These are phyloP conservation scores for Lasiosphaeria ovina DNA, from an alignment of 495 filamentous ascomycete genomes.

Conservation along the genomic window DNA sequence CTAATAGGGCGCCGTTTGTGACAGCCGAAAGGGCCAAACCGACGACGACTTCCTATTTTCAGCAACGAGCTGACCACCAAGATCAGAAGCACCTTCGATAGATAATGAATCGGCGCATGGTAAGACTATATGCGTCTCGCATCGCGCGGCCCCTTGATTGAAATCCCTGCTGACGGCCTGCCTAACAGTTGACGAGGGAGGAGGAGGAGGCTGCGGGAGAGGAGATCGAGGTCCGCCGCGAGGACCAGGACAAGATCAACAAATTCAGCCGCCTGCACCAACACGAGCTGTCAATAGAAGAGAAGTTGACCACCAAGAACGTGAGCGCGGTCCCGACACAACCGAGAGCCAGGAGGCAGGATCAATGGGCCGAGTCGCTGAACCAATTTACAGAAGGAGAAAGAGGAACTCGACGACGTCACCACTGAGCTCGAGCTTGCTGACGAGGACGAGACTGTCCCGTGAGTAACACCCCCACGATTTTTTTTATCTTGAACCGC, in stretches of 20 bases:
- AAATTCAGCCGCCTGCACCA: conserved; percentile 94
- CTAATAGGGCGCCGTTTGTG: neutral
- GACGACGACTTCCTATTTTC: neutral
- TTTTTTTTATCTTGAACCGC: too few species aligned
- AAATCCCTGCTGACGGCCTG: conserved; percentile 11
- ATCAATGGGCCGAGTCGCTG: too few species aligned
- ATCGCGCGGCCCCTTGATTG: neutral
- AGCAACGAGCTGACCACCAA: neutral
- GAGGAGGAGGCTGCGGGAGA: conserved; percentile 76
- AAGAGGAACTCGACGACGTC: conserved; percentile 94
- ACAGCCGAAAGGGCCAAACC: neutral
- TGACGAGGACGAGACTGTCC: conserved; percentile 90
- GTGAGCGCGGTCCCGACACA: conserved; percentile 47
- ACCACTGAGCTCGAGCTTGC: conserved; percentile 87
- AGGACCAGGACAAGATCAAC: conserved; percentile 99
- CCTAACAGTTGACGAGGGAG: conserved; percentile 80
- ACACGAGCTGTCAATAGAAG: conserved; percentile 71
- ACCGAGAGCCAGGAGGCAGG: neutral
- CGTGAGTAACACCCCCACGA: conserved; percentile 51
- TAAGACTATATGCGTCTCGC: conserved; percentile 11
- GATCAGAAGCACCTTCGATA: neutral
- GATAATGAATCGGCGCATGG: conserved; percentile 42
- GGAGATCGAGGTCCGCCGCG: conserved; percentile 87
- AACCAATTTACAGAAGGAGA: conserved; percentile 72
- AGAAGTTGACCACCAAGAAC: conserved; percentile 77